Evolutionary conservation across 2,329 filamentous ascomycete species (phyloP), one percentile per base, ranked within the genome.

Genomic region (Aspergillus latus): DNA sequence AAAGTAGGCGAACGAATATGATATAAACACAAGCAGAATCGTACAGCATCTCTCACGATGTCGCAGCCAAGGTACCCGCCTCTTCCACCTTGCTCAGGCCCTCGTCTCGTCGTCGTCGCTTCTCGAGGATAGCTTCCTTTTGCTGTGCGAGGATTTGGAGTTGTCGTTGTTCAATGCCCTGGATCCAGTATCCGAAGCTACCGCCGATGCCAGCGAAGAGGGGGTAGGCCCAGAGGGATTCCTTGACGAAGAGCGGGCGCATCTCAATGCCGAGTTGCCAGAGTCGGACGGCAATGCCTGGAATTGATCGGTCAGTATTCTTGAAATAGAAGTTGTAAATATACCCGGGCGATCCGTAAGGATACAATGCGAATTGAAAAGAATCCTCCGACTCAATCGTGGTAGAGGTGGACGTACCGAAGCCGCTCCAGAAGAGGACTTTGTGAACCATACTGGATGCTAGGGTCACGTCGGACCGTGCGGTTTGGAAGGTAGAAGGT

Each of bases 251-350:
- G 76, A 97, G 88, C 51, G 93, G 94, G 61, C 92, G 91, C 92
- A 96, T 96, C 81, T 99, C 92, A 74, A 99, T 94, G 71, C 93
- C 94, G 74, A 99, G 88, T 78, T 97, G 94, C 90, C 92, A 97
- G 77, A 94, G 84, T 68, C 93, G 90, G 72, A 92, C 88, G 72
- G 89, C 92, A 69, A 97, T 79, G 82, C 94, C 94, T 99, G 45
- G 26, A 11, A 2, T 13, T 5, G 3, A 11, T 15, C 2, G 16
- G 32, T 59, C 26, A 59, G 54, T 43, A 43, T 4, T 7, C 21
- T 21, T 21, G 21, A 2, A 21, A 7, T 1, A 6, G 30, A 13
- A 16, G 5, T 7, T 9, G 13, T 2, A 11, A 15, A 16, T 36
- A n/a, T 10, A 7, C 26, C 0, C 11, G 3, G 9, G 16, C 21